A percentile compares a stretch with the other conserved stretches of the same genome.
Conservation (phyloP, 164 flowering plant genomes). For the Malania oleifera region DNA sequence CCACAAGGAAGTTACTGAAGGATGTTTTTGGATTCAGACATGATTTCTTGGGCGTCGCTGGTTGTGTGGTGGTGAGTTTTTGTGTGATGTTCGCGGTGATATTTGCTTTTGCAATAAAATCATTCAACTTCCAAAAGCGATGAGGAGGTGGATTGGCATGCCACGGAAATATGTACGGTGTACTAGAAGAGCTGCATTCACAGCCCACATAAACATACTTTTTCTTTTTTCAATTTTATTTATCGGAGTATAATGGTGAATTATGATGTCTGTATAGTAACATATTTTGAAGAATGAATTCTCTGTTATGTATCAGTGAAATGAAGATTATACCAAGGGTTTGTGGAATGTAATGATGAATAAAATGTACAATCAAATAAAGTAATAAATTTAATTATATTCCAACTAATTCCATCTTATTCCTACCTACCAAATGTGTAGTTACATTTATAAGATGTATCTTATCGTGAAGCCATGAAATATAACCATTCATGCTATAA, state of each 20-base stretch:
- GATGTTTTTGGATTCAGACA: slow-evolving; percentile 65
- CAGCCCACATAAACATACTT: not conserved
- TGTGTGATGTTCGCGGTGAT: slow-evolving; percentile 59
- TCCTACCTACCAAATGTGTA: no score
- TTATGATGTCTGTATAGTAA: not conserved
- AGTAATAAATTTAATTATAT: no score
- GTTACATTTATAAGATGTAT: no score
- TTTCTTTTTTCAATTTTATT: no score
- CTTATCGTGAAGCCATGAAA: no score
- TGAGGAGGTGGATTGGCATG: slow-evolving; percentile 18
- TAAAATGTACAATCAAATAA: no score
- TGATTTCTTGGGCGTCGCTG: slow-evolving; percentile 62
- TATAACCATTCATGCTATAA: no score
- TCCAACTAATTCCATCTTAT: no score
- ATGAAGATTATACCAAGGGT: no score
- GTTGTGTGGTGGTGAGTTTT: slow-evolving; percentile 58
- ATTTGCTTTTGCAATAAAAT: slow-evolving; percentile 76
- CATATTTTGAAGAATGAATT: not conserved
- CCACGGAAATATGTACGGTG: not conserved
- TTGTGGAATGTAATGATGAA: no score
- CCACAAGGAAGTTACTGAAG: slow-evolving; percentile 34
- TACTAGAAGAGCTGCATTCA: not conserved
- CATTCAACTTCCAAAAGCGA: slow-evolving; percentile 86
- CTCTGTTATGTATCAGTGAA: no score
- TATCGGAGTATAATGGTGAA: not conserved